Evolutionary conservation across 768 basidiomycete species (phyloP), one percentile per base, ranked within the genome.

Genomic region (Butyriboletus loyo): DNA sequence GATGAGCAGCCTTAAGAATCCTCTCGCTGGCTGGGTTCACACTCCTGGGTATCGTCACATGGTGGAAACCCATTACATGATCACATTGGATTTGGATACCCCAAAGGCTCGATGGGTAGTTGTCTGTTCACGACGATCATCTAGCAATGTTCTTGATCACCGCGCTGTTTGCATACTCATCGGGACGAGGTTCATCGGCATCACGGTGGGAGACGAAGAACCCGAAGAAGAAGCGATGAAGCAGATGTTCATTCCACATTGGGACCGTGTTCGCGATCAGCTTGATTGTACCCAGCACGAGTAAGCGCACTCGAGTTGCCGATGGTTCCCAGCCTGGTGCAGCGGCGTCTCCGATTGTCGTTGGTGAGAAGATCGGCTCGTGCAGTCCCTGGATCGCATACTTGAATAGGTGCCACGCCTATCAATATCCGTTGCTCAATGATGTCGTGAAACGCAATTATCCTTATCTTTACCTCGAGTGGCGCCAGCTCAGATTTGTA

Each of bases 151-250:
- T 87, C 74, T 73, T 89, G 40, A 84, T 81, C 42, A 89, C 85
- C 55, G 87, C 84, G 24, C 73, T 86, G 4, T 89, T 90, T 69
- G 84, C 86, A 14, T 85, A 80, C n/a, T n/a, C 65, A 81, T 84
- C 52, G 85, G 87, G 28, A 92, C 87, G 19, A 88, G 92, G 67
- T 74, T 89, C 17, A 83, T 92, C 53, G 87, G 87, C 63, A 82
- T 88, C 52, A 74, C 73, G 25, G 80, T 73, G n/a, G 66, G 66
- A 83, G 73, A 84, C 83, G 11, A 78, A 87, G 63, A 86, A 89
- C 68, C 88, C 87, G 31, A 74, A 86, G 54, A 80, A 79, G 65
- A 87, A 52, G 87, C 85, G n/a, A 85, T 86, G 44, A 69, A 76
- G 49, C 71, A 80, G 58, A 87, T 83, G 27, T 87, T 85, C 70